A percentile compares a stretch with the other conserved stretches of the same genome.
phyloP scores from a whole-genome alignment of 2,329 filamentous ascomycete genomes.

The Cadophora sp. region DNA sequence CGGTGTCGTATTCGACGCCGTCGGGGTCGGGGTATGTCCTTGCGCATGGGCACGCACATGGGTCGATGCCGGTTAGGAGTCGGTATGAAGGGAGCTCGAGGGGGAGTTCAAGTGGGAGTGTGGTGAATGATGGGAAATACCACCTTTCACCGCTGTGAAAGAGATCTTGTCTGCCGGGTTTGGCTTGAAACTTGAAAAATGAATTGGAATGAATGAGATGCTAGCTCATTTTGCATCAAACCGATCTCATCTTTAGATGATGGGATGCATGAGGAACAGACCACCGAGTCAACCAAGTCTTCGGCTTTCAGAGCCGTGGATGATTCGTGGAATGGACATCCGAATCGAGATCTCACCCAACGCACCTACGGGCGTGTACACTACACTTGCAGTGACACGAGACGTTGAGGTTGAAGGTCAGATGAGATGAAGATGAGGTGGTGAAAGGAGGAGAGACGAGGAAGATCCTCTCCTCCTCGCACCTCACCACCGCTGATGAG shows the following conservation, averaged over 20 bases:
- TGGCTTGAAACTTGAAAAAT: not conserved
- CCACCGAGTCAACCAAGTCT: not conserved
- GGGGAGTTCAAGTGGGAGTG: not conserved
- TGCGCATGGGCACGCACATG: conserved; percentile 18
- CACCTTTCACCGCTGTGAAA: conserved; percentile 35
- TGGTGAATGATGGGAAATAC: conserved; percentile 40
- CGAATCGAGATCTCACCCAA: not conserved
- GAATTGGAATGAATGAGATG: no score
- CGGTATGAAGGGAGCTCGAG: not conserved
- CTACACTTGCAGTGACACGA: conserved; percentile 5
- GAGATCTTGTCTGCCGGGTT: no score
- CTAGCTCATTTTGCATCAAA: not conserved
- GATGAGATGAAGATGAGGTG: not conserved
- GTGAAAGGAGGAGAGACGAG: not conserved
- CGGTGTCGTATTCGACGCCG: conserved; percentile 19
- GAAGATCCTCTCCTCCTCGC: no score
- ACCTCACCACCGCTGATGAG: no score
- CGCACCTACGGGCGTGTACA: conserved; percentile 2
- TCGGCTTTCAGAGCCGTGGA: not conserved
- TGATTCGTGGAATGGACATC: no score
- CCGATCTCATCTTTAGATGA: not conserved
- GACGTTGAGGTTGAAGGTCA: not conserved
- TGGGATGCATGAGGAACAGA: not conserved
- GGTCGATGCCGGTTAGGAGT: conserved; percentile 4
- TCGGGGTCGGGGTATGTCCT: not conserved